Percentiles rank a stretch among this genome's conserved stretches.
These are phyloP conservation scores for Eremothecium gossypii DNA, from an alignment of 1,139 yeast genomes.

Conservation along the genomic window DNA sequence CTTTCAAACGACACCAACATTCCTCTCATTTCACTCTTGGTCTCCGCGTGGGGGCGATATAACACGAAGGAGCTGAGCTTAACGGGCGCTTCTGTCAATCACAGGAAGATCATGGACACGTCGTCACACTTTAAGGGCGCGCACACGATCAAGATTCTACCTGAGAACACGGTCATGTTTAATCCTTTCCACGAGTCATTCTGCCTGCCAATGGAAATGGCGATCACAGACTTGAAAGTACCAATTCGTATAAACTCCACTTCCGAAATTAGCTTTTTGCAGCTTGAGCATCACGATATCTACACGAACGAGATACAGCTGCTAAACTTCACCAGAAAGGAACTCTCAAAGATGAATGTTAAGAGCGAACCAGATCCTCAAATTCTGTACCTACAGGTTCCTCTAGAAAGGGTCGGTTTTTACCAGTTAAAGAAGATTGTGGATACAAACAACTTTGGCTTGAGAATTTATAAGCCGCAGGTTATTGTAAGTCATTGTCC, in stretches of 20 bases:
- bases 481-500: conserved; percentile 75
- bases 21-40: conserved; percentile 43
- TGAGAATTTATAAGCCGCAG: conserved; percentile 56
- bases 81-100: conserved; percentile 42
- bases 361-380: conserved; percentile 29
- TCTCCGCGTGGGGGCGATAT: conserved; percentile 38
- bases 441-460: conserved; percentile 55
- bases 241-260: conserved; percentile 83
- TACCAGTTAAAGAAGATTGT: conserved; percentile 59
- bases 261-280: conserved; percentile 57
- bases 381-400: conserved; percentile 42
- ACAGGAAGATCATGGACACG: conserved; percentile 43
- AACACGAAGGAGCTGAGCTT: conserved; percentile 60
- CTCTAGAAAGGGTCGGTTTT: conserved; percentile 60
- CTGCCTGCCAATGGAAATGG: conserved; percentile 45
- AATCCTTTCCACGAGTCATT: conserved; percentile 63
- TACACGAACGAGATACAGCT: conserved; percentile 41
- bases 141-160: conserved; percentile 77
- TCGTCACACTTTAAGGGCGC: conserved; percentile 76
- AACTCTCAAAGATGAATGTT: conserved; percentile 37
- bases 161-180: conserved; percentile 80
- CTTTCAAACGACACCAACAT: conserved; percentile 33
- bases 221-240: conserved; percentile 34
- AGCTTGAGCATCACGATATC: conserved; percentile 53
- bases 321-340: conserved; percentile 48